Conservation (phyloP, 2,329 filamentous ascomycete genomes). For the Pyrenochaeta sp. region DNA sequence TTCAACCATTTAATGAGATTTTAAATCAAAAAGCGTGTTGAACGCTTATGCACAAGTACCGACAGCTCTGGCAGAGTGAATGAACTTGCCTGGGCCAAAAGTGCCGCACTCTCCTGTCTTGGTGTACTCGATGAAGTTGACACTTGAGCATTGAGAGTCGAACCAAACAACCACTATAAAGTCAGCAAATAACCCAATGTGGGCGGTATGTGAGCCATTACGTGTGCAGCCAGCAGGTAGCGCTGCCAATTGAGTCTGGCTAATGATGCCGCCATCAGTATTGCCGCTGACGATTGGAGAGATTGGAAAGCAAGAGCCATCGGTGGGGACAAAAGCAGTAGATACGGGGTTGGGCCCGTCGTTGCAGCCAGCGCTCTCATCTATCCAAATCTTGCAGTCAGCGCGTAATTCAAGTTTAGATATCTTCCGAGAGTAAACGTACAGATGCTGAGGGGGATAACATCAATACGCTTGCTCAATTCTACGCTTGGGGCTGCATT, state of each 20-base stretch:
- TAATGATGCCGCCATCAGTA: conserved; percentile 15
- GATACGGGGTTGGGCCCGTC: conserved; percentile 9
- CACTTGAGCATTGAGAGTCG: conserved; percentile 9
- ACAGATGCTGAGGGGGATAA: conserved; percentile 23
- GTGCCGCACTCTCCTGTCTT: conserved; percentile 9
- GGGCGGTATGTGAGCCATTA: conserved; percentile 7
- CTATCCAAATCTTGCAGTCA: too few relatives aligned
- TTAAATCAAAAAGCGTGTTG: background rate
- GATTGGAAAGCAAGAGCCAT: conserved; percentile 21
- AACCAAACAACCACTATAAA: conserved; percentile 11
- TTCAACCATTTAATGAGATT: background rate
- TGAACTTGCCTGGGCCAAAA: conserved; percentile 16
- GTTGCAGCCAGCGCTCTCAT: conserved; percentile 15
- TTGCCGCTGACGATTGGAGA: conserved; percentile 23
- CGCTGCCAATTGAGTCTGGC: background rate
- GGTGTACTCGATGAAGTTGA: conserved; percentile 7
- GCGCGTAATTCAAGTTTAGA: too few relatives aligned
- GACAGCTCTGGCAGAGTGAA: conserved; percentile 17
- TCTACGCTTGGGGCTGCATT: conserved; percentile 16
- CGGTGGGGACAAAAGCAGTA: conserved; percentile 20
- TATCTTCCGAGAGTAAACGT: background rate
- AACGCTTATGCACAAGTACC: conserved; percentile 17
- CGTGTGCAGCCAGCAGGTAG: conserved; percentile 20
- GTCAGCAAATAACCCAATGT: background rate
- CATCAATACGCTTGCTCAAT: conserved; percentile 11